A percentile compares a stretch with the other conserved stretches of the same genome.
Conservation (phyloP, 306 rosid species). For the Castanea sativa region DNA sequence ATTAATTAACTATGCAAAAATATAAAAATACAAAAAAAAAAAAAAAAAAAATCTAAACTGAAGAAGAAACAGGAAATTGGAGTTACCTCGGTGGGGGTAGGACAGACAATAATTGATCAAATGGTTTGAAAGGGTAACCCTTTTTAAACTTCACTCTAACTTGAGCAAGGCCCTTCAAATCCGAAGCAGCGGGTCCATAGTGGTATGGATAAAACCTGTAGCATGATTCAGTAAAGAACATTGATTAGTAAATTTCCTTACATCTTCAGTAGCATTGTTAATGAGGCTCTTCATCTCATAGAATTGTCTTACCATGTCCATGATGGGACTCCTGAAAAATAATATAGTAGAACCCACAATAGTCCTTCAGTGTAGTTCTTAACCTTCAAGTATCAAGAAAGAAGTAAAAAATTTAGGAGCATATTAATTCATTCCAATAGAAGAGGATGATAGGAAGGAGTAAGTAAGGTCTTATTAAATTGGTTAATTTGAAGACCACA, state of each 20-base stretch:
- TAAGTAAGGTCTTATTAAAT: too few relatives aligned
- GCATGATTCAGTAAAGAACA: background rate
- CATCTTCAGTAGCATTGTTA: background rate
- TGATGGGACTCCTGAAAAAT: constrained; percentile 51
- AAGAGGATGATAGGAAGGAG: too few relatives aligned
- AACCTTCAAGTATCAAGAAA: constrained; percentile 29
- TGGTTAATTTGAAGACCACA: too few relatives aligned
- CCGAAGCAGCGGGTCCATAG: constrained; percentile 60
- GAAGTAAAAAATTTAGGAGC: background rate
- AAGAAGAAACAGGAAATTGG: too few relatives aligned
- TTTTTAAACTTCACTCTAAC: constrained; percentile 30
- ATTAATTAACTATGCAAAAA: background rate
- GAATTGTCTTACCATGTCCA: constrained; percentile 55
- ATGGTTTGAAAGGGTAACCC: constrained; percentile 53
- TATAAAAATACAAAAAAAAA: background rate
- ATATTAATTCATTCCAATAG: background rate
- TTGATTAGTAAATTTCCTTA: background rate
- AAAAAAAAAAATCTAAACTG: too few relatives aligned
- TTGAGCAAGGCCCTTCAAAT: constrained; percentile 47
- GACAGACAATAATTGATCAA: constrained; percentile 55
- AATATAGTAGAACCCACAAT: constrained; percentile 52
- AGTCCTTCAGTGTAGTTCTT: constrained; percentile 56
- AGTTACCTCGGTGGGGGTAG: constrained; percentile 49
- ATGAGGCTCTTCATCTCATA: background rate
- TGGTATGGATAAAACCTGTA: constrained; percentile 56